A percentile compares a stretch with the other conserved stretches of the same genome.
Evolutionary conservation across 164 flowering plant genomes (phyloP).

Genomic region (Dillenia suffruticosa): DNA sequence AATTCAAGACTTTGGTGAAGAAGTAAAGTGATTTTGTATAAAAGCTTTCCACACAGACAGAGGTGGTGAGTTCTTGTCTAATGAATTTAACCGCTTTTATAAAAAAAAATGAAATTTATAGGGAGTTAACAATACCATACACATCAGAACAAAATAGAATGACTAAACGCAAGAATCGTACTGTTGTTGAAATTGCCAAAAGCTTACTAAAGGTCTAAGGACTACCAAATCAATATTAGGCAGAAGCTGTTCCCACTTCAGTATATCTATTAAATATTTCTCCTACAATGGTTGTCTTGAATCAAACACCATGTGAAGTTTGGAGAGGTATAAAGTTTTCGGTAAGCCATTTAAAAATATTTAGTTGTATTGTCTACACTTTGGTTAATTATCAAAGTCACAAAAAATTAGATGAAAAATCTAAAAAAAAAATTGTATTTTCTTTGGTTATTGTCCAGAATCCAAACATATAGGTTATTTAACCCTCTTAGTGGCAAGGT

Average conservation of each 20-base stretch:
- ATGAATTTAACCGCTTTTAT: constrained; percentile 1
- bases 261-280: too few species aligned
- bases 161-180: too few species aligned
- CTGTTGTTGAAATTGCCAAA: too few species aligned
- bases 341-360: constrained; percentile 2
- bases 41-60: constrained; percentile 4
- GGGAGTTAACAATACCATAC: too few species aligned
- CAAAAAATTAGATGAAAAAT: constrained; percentile 9
- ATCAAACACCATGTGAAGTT: too few species aligned
- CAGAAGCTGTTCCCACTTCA: neutral
- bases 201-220: neutral
- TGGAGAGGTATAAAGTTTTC: too few species aligned
- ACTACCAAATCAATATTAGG: constrained; percentile 13
- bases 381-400: constrained; percentile 1
- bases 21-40: neutral
- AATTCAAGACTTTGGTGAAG: constrained; percentile 11
- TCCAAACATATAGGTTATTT: constrained; percentile 9
- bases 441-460: too few species aligned
- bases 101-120: neutral
- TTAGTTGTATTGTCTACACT: neutral
- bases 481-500: neutral
- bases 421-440: neutral
- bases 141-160: too few species aligned
- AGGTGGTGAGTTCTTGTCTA: constrained; percentile 8
- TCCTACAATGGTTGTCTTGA: constrained; percentile 1